phyloP scores from a whole-genome alignment of 768 basidiomycete genomes.

The Multifurca ochricompacta region DNA sequence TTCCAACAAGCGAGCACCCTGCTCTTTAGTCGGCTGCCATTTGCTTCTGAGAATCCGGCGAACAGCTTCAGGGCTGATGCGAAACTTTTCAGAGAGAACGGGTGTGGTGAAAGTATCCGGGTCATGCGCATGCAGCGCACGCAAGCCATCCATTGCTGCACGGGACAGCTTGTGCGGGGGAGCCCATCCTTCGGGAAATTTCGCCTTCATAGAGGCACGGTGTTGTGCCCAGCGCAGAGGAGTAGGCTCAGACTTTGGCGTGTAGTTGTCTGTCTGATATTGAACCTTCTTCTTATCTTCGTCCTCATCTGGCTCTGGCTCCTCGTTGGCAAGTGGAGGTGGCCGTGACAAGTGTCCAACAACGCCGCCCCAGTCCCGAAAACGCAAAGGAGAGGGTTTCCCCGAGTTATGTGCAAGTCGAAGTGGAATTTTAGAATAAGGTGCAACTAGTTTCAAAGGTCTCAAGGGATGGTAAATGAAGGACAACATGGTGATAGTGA shows the following conservation, averaged over 20 bases:
- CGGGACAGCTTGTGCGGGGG: slow-evolving; percentile 47
- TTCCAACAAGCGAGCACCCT: slow-evolving; percentile 26
- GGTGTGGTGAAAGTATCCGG: slow-evolving; percentile 36
- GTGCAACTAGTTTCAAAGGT: not conserved
- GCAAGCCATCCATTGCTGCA: slow-evolving; percentile 45
- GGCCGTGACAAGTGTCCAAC: slow-evolving; percentile 10
- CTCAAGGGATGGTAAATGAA: not conserved
- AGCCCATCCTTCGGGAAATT: slow-evolving; percentile 38
- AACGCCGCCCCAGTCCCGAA: slow-evolving; percentile 17
- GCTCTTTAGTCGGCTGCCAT: slow-evolving; percentile 33
- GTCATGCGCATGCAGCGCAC: slow-evolving; percentile 36
- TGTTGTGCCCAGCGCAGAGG: slow-evolving; percentile 26
- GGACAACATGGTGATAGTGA: slow-evolving; percentile 6
- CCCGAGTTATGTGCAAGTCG: not conserved
- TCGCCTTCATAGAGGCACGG: slow-evolving; percentile 28
- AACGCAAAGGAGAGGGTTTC: not conserved
- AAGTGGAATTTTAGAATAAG: not conserved
- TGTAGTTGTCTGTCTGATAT: slow-evolving; percentile 16
- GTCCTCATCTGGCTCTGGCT: not conserved
- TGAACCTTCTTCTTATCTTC: slow-evolving; percentile 10
- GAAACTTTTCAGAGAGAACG: slow-evolving; percentile 39
- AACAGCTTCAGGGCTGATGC: slow-evolving; percentile 45
- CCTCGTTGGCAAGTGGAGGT: slow-evolving; percentile 1
- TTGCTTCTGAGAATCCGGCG: slow-evolving; percentile 40
- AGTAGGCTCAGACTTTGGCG: slow-evolving; percentile 18